Evolutionary conservation across 208 protist genomes (phyloP).

Genomic region (Leishmania turanica): DNA sequence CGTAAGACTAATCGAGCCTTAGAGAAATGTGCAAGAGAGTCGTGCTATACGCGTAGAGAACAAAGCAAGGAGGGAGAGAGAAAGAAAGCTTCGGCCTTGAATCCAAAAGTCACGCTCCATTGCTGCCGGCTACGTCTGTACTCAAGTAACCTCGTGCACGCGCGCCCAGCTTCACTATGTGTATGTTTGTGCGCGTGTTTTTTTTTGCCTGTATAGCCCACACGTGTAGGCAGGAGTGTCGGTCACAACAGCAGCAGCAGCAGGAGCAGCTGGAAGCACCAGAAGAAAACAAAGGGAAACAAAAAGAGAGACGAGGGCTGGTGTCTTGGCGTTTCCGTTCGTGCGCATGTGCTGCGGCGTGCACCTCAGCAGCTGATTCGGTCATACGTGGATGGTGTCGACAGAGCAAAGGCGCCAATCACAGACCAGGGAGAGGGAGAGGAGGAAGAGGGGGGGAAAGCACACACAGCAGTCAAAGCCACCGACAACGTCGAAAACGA

Average conservation of each 20-base stretch:
- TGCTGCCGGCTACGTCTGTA: background rate
- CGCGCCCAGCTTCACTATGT: background rate
- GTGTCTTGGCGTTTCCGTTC: background rate
- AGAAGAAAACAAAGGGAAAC: conserved; percentile 14
- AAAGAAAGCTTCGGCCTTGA: background rate
- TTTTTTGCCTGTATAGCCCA: background rate
- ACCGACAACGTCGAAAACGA: conserved; percentile 6
- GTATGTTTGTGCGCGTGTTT: background rate
- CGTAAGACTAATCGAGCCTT: background rate
- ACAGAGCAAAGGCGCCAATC: background rate
- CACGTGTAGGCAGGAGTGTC: background rate
- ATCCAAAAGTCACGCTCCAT: background rate
- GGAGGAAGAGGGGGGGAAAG: background rate
- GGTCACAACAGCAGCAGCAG: background rate
- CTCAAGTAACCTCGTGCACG: background rate
- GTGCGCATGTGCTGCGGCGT: background rate
- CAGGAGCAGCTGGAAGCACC: background rate
- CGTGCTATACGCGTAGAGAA: background rate
- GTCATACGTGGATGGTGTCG: background rate
- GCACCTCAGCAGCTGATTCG: background rate
- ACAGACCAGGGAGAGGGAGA: background rate
- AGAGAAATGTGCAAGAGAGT: background rate
- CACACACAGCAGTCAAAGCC: background rate
- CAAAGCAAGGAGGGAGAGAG: background rate
- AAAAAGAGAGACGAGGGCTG: background rate